A percentile compares a stretch with the other conserved stretches of the same genome.
Evolutionary conservation across 2,329 filamentous ascomycete species (phyloP).

Genomic region (Fusarium napiforme): DNA sequence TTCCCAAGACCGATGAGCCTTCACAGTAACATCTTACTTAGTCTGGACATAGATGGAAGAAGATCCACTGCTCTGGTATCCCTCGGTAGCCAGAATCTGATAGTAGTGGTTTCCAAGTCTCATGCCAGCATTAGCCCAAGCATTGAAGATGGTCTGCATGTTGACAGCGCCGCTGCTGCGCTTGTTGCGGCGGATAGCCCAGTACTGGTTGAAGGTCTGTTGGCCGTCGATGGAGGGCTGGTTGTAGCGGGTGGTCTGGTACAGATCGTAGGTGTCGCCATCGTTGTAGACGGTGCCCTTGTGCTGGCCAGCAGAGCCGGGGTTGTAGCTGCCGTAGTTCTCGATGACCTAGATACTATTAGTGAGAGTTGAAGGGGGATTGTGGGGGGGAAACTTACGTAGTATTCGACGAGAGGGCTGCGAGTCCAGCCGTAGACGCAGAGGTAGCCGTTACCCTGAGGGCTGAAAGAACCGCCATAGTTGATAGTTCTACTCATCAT

Average conservation of each 20-base stretch:
- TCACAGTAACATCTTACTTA: background rate
- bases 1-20: accelerated
- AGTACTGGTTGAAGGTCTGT: conserved; percentile 24
- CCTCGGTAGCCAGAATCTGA: conserved; percentile 14
- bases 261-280: conserved; percentile 16
- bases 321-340: conserved; percentile 9
- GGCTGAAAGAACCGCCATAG: conserved; percentile 14
- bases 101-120: conserved; percentile 20
- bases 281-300: conserved; percentile 17
- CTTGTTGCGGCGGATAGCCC: conserved; percentile 21
- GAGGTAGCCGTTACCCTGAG: conserved; percentile 18
- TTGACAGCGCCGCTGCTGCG: conserved; percentile 8
- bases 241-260: background rate
- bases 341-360: background rate
- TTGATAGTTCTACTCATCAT: conserved; percentile 3
- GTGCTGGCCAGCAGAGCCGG: background rate
- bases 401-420: conserved; percentile 17
- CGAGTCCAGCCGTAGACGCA: conserved; percentile 18
- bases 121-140: conserved; percentile 10
- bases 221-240: conserved; percentile 2
- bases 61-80: conserved; percentile 23
- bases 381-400: background rate
- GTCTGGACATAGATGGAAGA: conserved; percentile 20
- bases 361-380: accelerated
- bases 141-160: conserved; percentile 22